These are phyloP conservation scores for Sphaerulina musiva DNA, from an alignment of 2,329 filamentous ascomycete species.

Conservation along the genomic window DNA sequence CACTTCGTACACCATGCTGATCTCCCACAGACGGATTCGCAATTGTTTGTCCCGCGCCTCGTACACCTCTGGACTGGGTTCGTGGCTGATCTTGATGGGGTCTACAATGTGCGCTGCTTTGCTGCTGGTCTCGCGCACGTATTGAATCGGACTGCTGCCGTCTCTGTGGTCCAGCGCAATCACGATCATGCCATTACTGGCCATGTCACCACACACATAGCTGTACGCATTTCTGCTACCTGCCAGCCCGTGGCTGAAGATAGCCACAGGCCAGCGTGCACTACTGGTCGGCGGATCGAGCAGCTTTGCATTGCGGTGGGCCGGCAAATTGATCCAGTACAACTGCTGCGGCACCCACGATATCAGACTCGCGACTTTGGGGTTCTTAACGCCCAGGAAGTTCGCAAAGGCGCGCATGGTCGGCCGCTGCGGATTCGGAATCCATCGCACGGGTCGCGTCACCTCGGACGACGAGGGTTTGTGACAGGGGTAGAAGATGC, in stretches of 20 bases:
- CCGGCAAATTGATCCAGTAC: constrained; percentile 67
- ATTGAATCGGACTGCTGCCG: constrained; percentile 68
- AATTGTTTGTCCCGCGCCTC: constrained; percentile 64
- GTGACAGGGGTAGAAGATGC: constrained; percentile 71
- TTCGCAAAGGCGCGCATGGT: constrained; percentile 69
- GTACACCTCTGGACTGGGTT: constrained; percentile 56
- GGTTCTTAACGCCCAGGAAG: constrained; percentile 60
- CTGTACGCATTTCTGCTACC: constrained; percentile 79
- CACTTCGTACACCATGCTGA: constrained; percentile 64
- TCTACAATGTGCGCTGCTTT: constrained; percentile 38
- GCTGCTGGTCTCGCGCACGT: constrained; percentile 55
- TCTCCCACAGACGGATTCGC: constrained; percentile 69
- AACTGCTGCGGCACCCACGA: constrained; percentile 55
- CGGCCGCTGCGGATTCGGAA: constrained; percentile 67
- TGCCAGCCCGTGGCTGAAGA: constrained; percentile 81
- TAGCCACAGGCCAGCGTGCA: constrained; percentile 67
- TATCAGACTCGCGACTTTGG: constrained; percentile 23
- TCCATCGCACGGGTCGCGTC: constrained; percentile 63
- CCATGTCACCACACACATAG: constrained; percentile 70
- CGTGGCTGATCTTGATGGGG: constrained; percentile 52
- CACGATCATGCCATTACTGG: constrained; percentile 74
- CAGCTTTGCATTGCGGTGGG: constrained; percentile 62
- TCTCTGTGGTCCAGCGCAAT: constrained; percentile 78
- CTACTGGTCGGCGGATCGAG: constrained; percentile 43
- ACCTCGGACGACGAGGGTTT: constrained; percentile 32